These are phyloP conservation scores for Aspergillus latus DNA, from an alignment of 2,329 filamentous ascomycete genomes.

Conservation along the genomic window DNA sequence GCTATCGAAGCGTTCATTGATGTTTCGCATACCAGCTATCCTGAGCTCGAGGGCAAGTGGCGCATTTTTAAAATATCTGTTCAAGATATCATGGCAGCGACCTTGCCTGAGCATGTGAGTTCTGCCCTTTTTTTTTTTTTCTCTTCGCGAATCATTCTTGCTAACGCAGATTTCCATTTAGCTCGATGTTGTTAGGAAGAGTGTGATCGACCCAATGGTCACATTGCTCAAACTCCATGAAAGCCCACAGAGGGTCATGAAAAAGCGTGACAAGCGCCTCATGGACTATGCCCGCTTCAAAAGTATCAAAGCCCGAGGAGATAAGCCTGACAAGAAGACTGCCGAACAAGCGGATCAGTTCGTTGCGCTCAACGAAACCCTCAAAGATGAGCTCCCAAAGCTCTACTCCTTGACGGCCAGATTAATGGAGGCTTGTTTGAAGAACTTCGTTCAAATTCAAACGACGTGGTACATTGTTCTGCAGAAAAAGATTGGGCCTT, in stretches of 20 bases:
- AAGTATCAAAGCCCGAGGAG: slow-evolving; percentile 73
- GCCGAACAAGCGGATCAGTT: slow-evolving; percentile 85
- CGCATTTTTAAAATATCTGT: slow-evolving; percentile 85
- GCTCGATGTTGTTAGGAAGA: slow-evolving; percentile 68
- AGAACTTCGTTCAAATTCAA: slow-evolving; percentile 82
- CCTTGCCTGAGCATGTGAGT: slow-evolving; percentile 76
- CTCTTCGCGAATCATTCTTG: background rate
- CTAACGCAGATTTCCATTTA: slow-evolving; percentile 25
- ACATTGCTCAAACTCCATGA: slow-evolving; percentile 76
- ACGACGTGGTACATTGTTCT: slow-evolving; percentile 78
- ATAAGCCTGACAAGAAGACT: slow-evolving; percentile 84
- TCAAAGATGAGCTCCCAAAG: slow-evolving; percentile 87
- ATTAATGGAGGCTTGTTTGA: slow-evolving; percentile 78
- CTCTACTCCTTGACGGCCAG: slow-evolving; percentile 79
- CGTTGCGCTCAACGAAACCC: slow-evolving; percentile 82
- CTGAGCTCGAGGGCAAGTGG: slow-evolving; percentile 92
- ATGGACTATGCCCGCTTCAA: slow-evolving; percentile 83
- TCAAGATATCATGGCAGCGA: slow-evolving; percentile 78
- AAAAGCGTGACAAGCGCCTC: slow-evolving; percentile 90
- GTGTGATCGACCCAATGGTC: slow-evolving; percentile 82
- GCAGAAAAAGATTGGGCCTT: slow-evolving; percentile 75
- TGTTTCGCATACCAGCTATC: slow-evolving; percentile 65
- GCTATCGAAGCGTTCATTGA: slow-evolving; percentile 82
- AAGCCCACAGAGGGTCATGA: slow-evolving; percentile 83
- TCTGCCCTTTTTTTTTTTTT: background rate